phyloP scores from a whole-genome alignment of 1,284 basidiomycete genomes.

The Amylostereum areolatum region DNA sequence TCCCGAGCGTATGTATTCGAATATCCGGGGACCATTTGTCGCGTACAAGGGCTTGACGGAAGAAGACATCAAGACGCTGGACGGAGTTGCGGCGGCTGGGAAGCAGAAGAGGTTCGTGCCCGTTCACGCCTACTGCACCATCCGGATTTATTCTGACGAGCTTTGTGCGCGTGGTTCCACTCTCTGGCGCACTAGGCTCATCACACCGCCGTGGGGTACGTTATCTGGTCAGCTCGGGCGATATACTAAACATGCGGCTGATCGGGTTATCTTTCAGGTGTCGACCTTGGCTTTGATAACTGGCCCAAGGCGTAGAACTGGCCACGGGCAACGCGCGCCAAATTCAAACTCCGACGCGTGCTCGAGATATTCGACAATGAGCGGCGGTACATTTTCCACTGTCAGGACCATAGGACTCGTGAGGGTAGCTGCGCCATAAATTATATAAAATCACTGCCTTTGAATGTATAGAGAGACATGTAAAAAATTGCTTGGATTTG shows the following conservation, averaged over 20 bases:
- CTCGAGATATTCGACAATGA: too few relatives aligned
- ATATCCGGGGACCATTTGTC: conserved; percentile 49
- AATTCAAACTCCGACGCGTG: too few relatives aligned
- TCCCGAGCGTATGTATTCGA: conserved; percentile 64
- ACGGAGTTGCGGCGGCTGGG: conserved; percentile 60
- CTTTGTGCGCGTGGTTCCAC: not conserved
- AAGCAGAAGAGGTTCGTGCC: too few relatives aligned
- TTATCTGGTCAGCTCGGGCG: conserved; percentile 12
- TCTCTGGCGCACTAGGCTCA: conserved; percentile 34
- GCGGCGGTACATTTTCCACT: too few relatives aligned
- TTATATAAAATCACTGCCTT: too few relatives aligned
- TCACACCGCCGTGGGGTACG: conserved; percentile 68
- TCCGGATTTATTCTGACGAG: conserved; percentile 3
- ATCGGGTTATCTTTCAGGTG: conserved; percentile 29
- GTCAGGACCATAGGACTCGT: too few relatives aligned
- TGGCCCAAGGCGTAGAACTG: conserved; percentile 35
- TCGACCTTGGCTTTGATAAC: conserved; percentile 66
- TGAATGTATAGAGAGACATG: too few relatives aligned
- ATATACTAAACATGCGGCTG: conserved; percentile 1
- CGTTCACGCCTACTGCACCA: conserved; percentile 30
- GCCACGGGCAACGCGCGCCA: too few relatives aligned
- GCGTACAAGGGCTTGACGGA: conserved; percentile 46
- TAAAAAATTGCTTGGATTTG: too few relatives aligned
- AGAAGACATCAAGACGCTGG: conserved; percentile 58
- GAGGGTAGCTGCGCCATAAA: too few relatives aligned